These are phyloP conservation scores for Asterionellopsis glacialis DNA, from an alignment of 108 stramenopile species.

Conservation along the genomic window DNA sequence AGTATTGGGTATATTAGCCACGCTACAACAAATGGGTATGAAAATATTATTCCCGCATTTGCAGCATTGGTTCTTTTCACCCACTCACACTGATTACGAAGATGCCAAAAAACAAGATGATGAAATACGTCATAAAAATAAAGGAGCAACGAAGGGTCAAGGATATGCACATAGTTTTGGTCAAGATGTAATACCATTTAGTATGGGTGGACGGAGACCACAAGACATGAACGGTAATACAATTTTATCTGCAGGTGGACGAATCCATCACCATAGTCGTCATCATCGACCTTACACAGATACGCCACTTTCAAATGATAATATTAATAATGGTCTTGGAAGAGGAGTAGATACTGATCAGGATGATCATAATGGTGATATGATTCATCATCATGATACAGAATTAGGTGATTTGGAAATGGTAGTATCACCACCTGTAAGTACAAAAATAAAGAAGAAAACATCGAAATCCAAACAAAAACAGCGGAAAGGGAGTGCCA, in stretches of 20 bases:
- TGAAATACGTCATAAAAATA: slow-evolving; percentile 1
- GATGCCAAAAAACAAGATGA: slow-evolving; percentile 16
- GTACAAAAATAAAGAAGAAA: no score
- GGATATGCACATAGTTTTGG: slow-evolving; percentile 12
- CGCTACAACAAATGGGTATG: slow-evolving; percentile 36
- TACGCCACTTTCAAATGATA: no score
- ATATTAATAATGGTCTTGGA: no score
- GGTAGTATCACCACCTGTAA: no score
- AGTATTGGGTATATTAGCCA: slow-evolving; percentile 7
- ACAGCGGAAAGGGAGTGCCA: neutral
- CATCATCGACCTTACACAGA: no score
- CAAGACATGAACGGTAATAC: neutral
- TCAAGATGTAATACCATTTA: slow-evolving; percentile 39
- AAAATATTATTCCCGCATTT: slow-evolving; percentile 12
- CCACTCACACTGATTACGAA: slow-evolving; percentile 16
- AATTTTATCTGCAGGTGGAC: no score
- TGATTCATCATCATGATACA: no score
- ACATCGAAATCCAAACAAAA: neutral
- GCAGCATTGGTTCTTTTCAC: slow-evolving; percentile 53
- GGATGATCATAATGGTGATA: no score
- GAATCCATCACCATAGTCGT: no score
- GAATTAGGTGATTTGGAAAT: no score
- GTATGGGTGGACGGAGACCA: slow-evolving; percentile 38
- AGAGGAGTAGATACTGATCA: no score
- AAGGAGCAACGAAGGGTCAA: neutral